These are phyloP conservation scores for Endotrypanum monterogeii DNA, from an alignment of 208 protist species.

Conservation along the genomic window DNA sequence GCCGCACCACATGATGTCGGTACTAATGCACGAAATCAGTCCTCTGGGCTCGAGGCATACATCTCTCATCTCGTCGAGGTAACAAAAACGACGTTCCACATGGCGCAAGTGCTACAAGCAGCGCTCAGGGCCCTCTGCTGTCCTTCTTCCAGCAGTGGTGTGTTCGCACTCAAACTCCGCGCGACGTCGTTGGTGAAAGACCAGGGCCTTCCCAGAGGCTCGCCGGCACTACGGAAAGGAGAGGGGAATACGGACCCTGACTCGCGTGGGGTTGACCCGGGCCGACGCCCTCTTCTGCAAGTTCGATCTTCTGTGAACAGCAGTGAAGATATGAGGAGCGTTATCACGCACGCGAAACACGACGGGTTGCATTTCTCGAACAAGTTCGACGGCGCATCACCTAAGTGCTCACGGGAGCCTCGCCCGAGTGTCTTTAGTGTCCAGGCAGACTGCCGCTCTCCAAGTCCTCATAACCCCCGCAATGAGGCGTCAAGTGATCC, in stretches of 20 bases:
- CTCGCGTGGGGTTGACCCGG: not conserved
- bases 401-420: not conserved
- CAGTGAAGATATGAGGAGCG: not conserved
- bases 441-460: not conserved
- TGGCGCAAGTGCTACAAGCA: constrained; percentile 21
- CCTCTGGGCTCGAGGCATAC: constrained; percentile 14
- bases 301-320: not conserved
- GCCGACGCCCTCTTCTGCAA: not conserved
- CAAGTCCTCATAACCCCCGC: not conserved
- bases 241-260: not conserved
- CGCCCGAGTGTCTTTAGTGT: not conserved
- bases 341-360: not conserved
- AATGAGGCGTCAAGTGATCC: not conserved
- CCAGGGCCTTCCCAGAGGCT: not conserved
- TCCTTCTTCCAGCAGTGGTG: constrained; percentile 1
- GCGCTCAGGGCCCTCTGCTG: constrained; percentile 26
- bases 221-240: not conserved
- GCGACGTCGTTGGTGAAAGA: not conserved
- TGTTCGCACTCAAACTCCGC: not conserved
- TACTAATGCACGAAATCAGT: not conserved
- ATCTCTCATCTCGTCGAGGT: constrained; percentile 31
- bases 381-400: not conserved
- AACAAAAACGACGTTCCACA: constrained; percentile 16
- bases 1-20: not conserved
- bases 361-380: not conserved